Base-by-base conservation (phyloP, 1,284 basidiomycete genomes). In the Cronartium quercuum region DNA sequence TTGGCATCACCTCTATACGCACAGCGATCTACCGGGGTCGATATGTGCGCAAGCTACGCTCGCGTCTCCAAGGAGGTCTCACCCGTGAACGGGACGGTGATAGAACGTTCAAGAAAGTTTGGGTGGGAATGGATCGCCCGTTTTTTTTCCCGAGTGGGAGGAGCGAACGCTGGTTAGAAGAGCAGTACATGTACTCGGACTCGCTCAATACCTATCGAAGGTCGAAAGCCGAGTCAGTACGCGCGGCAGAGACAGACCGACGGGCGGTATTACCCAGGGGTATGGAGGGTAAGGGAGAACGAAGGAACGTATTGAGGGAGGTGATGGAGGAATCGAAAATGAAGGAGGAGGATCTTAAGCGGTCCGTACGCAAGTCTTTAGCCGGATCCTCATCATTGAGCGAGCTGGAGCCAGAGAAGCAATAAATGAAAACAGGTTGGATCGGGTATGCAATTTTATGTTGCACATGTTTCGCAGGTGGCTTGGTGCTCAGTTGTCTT, bases 21-120 rank as follows among this genome's bases (percentile, higher is more conserved):
- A 81, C 80, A 37, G 77, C 79, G 60, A 80, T 78, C 75, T 79
- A 81, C 67, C 78, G 78, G 65, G 79, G 79, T 18, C 66, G 77
- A 41, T 76, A 78, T 55, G 77, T 77, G 68, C 77, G 78, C 13
- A 76, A 75, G 76, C 69, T 77, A 42, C 76, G 78, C 42, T 76
- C 77, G 7, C 47, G n/a, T 12, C 40, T 63, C 1, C 57, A 41
- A 2, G 68, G 68, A 4, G 58, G 68, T 9, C 38, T 70, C 34
- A 42, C 29, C 18, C 61, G 58, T 10, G 57, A 15, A 9, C 41
- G 55, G 42, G 68, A 70, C 35, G 47, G 47, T 40, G 29, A 38
- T 12, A 18, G 68, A 21, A 70, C 68, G 15, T 70, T 70, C 57
- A 70, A 70, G 24, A 70, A 70, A 35, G 57, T 70, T 37, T 70